Base-by-base conservation (phyloP, 2,329 filamentous ascomycete species). In the Rhynchosporium graminicola region DNA sequence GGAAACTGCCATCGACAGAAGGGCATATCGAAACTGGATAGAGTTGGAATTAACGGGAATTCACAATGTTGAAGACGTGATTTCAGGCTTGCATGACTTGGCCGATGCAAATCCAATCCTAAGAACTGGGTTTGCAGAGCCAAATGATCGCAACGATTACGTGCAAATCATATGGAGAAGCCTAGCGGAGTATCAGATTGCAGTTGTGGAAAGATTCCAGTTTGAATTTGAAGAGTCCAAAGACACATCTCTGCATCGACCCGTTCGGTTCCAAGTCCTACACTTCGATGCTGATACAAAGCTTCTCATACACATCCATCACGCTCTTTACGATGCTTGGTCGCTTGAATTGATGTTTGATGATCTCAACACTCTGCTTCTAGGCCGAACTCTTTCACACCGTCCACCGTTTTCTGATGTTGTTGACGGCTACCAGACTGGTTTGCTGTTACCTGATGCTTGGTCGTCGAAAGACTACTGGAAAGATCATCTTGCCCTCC, bases 321-420 rank as follows among this genome's bases (percentile, higher is more conserved):
- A 97, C 75, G 87, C 91, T 0, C 74, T 96, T 0, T 97, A 96
- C 71, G 93, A 97, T 74, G 93, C 92, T n/a, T 97, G 93, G 93
- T 93, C 92, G 0, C 82, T 92, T 71, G 89, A 97, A 57, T 78
- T 94, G 36, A 75, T 96, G 0, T 72, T 91, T 13, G 77, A 82
- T 31, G 91, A 97, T 72, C 76, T 96, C 4, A 79, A 82, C 3
- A 71, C 70, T 0, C 67, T 89, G 8, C 57, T 75, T 8, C 13
- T 29, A n/a, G 56, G 46, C 7, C 40, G 62, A 29, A 4, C 55
- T 20, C 59, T 61, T 26, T 36, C 50, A 36, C 47, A 68, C 0
- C 80, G 87, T 33, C 83, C 85, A 0, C 80, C 86, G 31, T 96
- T 91, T 68, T 76, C 79, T 0, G 71, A 81, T 0, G 76, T 96